A percentile compares a stretch with the other conserved stretches of the same genome.
These are phyloP conservation scores for Suhomyces xylopsoci DNA, from an alignment of 805 yeast genomes.

Conservation along the genomic window DNA sequence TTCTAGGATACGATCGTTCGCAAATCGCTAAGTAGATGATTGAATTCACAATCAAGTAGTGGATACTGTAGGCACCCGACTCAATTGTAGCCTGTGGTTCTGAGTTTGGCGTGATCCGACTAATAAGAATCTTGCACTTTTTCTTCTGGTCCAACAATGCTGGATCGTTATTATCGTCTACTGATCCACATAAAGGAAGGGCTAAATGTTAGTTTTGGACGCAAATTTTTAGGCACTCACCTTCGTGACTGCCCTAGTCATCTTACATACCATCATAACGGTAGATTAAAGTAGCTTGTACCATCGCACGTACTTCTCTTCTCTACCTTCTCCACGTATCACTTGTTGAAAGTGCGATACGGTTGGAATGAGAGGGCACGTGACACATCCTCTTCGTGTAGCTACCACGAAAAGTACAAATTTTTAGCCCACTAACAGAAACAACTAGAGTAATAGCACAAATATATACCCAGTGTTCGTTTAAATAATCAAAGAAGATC, in stretches of 20 bases:
- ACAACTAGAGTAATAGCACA: background rate
- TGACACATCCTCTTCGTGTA: background rate
- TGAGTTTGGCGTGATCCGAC: conserved; percentile 72
- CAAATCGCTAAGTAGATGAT: conserved; percentile 78
- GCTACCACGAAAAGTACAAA: background rate
- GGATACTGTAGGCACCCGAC: conserved; percentile 71
- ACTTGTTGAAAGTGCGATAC: background rate
- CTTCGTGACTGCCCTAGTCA: background rate
- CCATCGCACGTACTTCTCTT: conserved; percentile 39
- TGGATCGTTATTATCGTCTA: conserved; percentile 67
- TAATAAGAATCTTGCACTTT: conserved; percentile 73
- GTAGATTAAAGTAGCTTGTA: conserved; percentile 62
- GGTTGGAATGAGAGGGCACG: background rate
- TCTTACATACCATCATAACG: conserved; percentile 56
- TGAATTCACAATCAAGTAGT: conserved; percentile 59
- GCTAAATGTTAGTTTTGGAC: conserved; percentile 39
- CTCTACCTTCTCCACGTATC: background rate
- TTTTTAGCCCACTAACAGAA: background rate
- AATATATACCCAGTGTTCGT: background rate
- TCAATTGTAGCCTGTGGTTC: conserved; percentile 85
- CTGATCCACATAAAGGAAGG: conserved; percentile 87
- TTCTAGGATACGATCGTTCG: conserved; percentile 78
- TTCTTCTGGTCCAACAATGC: conserved; percentile 72
- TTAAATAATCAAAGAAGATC: background rate
- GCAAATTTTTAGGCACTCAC: background rate